Evolutionary conservation across 177 flowering plant species (phyloP).

Genomic region (Vitis hybrid): DNA sequence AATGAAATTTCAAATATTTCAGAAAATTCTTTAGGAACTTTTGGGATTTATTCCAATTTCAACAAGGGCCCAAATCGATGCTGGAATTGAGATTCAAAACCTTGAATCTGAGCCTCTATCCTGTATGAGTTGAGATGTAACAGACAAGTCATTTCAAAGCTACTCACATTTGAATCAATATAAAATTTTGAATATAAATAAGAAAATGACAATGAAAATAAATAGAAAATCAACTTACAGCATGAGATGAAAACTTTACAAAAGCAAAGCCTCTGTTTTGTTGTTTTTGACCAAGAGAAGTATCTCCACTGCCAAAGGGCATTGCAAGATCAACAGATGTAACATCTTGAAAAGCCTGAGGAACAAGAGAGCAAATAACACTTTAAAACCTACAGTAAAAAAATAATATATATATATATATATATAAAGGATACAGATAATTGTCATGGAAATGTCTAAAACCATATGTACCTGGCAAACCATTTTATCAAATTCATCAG

Average conservation of each 20-base stretch:
- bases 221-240: constrained; percentile 27
- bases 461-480: constrained; percentile 34
- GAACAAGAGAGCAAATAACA: background rate
- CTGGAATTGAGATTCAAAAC: constrained; percentile 19
- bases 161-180: background rate
- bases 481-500: constrained; percentile 35
- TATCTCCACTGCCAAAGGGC: constrained; percentile 16
- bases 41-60: background rate
- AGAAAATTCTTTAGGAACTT: background rate
- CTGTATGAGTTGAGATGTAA: constrained; percentile 32
- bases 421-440: background rate
- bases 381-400: background rate
- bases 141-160: constrained; percentile 13
- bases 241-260: constrained; percentile 42
- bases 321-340: constrained; percentile 40
- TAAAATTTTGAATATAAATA: background rate
- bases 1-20: background rate
- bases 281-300: constrained; percentile 22
- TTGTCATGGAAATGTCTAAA: background rate
- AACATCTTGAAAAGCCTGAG: constrained; percentile 41
- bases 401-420: no score
- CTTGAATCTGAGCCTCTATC: constrained; percentile 34
- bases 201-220: background rate
- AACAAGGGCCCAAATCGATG: constrained; percentile 13
- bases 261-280: constrained; percentile 48